phyloP scores from a whole-genome alignment of 2,329 filamentous ascomycete species.

The Thielaviopsis euricoi region DNA sequence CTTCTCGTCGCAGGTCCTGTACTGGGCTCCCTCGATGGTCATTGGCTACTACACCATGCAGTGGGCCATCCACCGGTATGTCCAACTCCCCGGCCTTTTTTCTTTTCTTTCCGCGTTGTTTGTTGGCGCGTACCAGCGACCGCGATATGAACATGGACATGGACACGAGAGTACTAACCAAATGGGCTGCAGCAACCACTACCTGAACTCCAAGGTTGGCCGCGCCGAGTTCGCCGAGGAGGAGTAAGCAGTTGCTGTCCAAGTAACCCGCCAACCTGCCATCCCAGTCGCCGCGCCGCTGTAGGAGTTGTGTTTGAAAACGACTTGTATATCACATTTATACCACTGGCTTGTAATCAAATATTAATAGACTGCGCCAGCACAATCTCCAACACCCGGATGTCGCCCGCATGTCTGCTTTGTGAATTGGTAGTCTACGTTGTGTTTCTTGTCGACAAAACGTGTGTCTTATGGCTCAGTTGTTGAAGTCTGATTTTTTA shows the following conservation, averaged over 20 bases:
- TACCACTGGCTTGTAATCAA: conserved; percentile 6
- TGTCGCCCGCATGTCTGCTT: background rate
- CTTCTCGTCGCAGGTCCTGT: conserved; percentile 72
- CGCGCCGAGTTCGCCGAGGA: conserved; percentile 34
- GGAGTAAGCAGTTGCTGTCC: conserved; percentile 15
- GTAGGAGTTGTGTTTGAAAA: conserved; percentile 6
- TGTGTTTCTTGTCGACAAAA: background rate
- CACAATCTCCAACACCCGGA: background rate
- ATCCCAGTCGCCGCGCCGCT: background rate
- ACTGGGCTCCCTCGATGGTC: conserved; percentile 66
- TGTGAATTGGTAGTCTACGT: background rate
- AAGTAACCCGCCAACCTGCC: background rate
- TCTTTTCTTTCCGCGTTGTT: too few relatives aligned
- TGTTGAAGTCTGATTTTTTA: too few relatives aligned
- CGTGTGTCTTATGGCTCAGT: background rate
- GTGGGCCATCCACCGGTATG: conserved; percentile 84
- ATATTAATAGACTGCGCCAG: conserved; percentile 9
- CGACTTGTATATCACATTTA: conserved; percentile 12
- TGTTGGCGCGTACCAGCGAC: background rate
- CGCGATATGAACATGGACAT: background rate
- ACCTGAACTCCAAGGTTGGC: conserved; percentile 64
- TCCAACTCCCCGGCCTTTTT: conserved; percentile 12
- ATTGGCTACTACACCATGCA: conserved; percentile 67
- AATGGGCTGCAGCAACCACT: conserved; percentile 46
- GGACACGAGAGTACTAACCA: background rate